Base-by-base conservation (phyloP, 176 grass and related monocot genomes). In the Musa troglodytarum region DNA sequence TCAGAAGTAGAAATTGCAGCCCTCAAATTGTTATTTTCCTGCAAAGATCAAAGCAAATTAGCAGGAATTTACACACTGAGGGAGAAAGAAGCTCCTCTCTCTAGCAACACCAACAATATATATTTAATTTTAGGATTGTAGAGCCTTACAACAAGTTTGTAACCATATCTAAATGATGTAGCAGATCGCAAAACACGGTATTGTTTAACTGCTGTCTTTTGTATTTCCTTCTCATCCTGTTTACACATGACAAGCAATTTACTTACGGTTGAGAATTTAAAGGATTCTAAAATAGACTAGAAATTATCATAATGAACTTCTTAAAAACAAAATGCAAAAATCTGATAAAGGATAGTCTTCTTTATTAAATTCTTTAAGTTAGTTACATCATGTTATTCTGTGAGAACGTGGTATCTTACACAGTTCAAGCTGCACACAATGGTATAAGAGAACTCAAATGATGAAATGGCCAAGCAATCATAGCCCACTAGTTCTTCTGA, bases 191-290 rank as follows among this genome's bases (percentile, higher is more conserved):
- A 74, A 52, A 86, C 88, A 54, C 82, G 82, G 82, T 79, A 81
- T 77, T 99, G 91, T 76, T 87, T 81, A 64, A 81, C 87, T 14
- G 88, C 90, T 20, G 84, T 74, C 68, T 86, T 89, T 63, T 86
- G 82, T 84, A 91, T 89, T 73, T 82, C 95, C 75, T 89, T 85
- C 80, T 99, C 95, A 69, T 99, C 95, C 95, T 93, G 54, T 70
- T 74, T 78, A 29, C 1, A 74, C 15, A 66, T 22, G 52, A 22
- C 26, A 72, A 52, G 67, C 23, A 52, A 63, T 10, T 80, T 72
- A 80, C 52, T 1, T 78, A 59, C 1, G 49, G 19, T 73, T 53
- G 78, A 70, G 54, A 53, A 16, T 57, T 23, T 24, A 53, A 78
- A 67, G 9, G 55, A 26, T 55, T 56, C 8, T 13, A 16, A 54